Conservation (phyloP, 345 rosid genomes). For the Eucalyptus sp. region DNA sequence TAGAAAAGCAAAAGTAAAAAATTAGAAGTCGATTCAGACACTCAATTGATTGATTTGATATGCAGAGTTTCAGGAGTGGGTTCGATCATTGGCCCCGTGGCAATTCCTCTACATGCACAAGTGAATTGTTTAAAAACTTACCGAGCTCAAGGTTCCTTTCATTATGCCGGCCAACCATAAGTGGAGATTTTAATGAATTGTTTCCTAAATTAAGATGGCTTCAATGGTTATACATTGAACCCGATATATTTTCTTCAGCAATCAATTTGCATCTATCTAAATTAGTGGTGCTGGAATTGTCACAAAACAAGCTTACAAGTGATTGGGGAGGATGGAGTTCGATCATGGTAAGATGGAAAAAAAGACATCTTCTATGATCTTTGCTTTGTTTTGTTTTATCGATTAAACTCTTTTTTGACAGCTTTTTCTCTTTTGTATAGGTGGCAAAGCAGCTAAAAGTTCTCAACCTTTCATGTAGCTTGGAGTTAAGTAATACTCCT, state of each 20-base stretch:
- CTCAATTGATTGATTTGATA: neutral
- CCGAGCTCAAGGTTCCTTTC: neutral
- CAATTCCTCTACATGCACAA: fast-evolving
- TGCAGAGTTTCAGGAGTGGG: fast-evolving
- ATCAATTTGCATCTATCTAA: neutral
- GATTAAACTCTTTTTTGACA: too few relatives aligned
- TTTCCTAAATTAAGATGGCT: neutral
- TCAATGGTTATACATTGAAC: neutral
- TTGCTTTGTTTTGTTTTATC: too few relatives aligned
- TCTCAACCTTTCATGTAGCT: too few relatives aligned
- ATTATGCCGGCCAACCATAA: fast-evolving
- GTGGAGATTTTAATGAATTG: neutral
- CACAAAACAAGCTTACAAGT: fast-evolving
- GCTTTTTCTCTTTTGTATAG: too few relatives aligned
- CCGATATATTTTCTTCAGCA: fast-evolving
- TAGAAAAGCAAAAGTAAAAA: too few relatives aligned
- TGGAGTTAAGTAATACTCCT: too few relatives aligned
- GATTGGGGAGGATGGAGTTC: neutral
- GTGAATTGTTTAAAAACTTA: neutral
- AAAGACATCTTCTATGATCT: too few relatives aligned
- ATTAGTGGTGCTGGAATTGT: neutral
- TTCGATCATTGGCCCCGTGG: fast-evolving
- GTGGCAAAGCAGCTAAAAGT: too few relatives aligned
- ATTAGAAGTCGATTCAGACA: too few relatives aligned
- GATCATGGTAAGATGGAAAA: neutral